Base-by-base conservation (phyloP, 352 stramenopile species). In the Globisporangium recalcitrans region DNA sequence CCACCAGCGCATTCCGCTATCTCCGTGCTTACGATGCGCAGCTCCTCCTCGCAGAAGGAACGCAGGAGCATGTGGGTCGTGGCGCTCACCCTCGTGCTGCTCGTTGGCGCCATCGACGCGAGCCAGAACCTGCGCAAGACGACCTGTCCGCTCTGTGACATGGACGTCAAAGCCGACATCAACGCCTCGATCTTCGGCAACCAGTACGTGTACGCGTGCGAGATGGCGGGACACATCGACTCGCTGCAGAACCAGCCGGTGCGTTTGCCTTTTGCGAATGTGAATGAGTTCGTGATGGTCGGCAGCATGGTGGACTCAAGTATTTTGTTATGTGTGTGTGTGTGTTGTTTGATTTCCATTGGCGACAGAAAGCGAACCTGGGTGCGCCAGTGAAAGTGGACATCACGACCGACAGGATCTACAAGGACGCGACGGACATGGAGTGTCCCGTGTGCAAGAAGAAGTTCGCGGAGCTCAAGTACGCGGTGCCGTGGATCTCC, bases 211-310 rank as follows among this genome's bases (percentile, higher is more conserved):
- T 94, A 88, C 72, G 82, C 85, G 22, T 94, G 85, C 57, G 85
- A 91, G 64, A 94, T 94, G 85, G 85, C 84, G 0, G 81, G 81
- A 31, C 81, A 88, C 72, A 78, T 94, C 47, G 80, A 94, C 66
- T 72, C 76, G 55, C 77, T 94, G 63, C 75, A 85, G 68, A 87
- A 90, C 68, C 69, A 91, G 57, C 82, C 85, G 48, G 84, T 93
- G 57, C 53, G 74, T 71, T 14, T 46, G 13, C 11, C 9, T 61
- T 21, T 21, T 1, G 14, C 36, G 26, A 6, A 5, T 36, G 29
- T 27, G 11, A 57, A 34, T 14, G 10, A 21, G 26, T 51, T 21
- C 24, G 42, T 61, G 8, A 21, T 38, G 36, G n/a, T 46, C n/a
- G n/a, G n/a, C n/a, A 22, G 38, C 42, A 13, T 62, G 6, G 54